These are phyloP conservation scores for Pseudomonodictys pantanalensis DNA, from an alignment of 495 filamentous ascomycete genomes.

Conservation along the genomic window DNA sequence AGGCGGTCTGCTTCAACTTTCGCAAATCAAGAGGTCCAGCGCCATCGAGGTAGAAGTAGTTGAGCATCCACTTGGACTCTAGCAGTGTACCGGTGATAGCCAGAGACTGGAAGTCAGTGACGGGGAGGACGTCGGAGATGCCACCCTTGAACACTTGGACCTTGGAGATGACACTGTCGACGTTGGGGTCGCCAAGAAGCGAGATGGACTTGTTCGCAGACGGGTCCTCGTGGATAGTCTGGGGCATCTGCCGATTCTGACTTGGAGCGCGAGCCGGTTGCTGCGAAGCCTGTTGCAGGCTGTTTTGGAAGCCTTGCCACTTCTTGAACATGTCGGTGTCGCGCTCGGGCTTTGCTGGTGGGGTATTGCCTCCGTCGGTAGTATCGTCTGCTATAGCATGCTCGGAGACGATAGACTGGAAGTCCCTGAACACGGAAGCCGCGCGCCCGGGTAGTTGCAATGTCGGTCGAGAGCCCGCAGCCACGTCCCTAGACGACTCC, in stretches of 20 bases:
- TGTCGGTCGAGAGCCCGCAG: background rate
- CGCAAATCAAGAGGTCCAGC: constrained; percentile 24
- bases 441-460: background rate
- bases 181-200: constrained; percentile 22
- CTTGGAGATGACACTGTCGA: constrained; percentile 27
- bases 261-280: background rate
- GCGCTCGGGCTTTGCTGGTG: background rate
- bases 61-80: constrained; percentile 32
- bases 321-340: constrained; percentile 21
- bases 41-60: constrained; percentile 33
- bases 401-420: constrained; percentile 26
- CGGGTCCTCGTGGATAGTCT: constrained; percentile 17
- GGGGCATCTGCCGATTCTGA: constrained; percentile 5
- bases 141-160: constrained; percentile 31
- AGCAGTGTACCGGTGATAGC: constrained; percentile 31
- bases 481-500: background rate
- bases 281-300: background rate
- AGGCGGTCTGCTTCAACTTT: constrained; percentile 25
- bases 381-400: constrained; percentile 19
- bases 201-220: constrained; percentile 20
- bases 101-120: constrained; percentile 31
- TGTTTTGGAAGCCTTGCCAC: constrained; percentile 19
- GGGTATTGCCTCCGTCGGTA: background rate
- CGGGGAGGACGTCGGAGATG: constrained; percentile 28
- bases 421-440: constrained; percentile 17